Conservation (phyloP, 192 early-diverging fungal genomes). For the Physocladia obscura region DNA sequence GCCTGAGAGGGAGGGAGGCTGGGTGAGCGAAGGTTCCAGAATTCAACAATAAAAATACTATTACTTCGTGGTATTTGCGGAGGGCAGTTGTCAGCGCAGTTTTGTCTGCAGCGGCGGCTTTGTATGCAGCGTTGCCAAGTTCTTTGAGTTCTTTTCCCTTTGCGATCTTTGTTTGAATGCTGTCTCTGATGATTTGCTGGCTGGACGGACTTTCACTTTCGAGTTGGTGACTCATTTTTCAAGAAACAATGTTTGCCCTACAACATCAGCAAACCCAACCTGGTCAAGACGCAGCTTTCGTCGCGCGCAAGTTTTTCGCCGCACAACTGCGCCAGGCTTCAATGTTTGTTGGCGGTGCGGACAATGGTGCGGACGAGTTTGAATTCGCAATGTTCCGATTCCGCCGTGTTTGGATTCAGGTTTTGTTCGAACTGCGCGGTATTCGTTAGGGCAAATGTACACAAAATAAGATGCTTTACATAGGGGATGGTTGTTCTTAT, state of each 20-base stretch:
- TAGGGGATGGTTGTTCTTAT: background rate
- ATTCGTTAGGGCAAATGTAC: background rate
- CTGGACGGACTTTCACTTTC: background rate
- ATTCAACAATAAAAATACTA: background rate
- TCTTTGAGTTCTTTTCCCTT: slow-evolving; percentile 43
- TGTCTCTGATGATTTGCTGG: background rate
- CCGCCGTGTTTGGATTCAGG: slow-evolving; percentile 8
- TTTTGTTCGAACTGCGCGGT: background rate
- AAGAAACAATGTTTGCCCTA: background rate
- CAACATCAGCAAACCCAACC: background rate
- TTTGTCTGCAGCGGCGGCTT: slow-evolving; percentile 28
- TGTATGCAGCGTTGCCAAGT: slow-evolving; percentile 42
- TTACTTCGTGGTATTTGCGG: slow-evolving; percentile 15
- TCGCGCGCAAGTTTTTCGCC: slow-evolving; percentile 22
- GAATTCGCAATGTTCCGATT: background rate
- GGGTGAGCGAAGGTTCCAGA: no score
- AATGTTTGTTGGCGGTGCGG: background rate
- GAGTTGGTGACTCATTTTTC: background rate
- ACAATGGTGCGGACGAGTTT: background rate
- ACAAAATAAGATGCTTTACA: background rate
- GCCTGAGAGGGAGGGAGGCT: slow-evolving; percentile 21
- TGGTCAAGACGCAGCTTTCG: background rate
- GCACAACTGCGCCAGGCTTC: slow-evolving; percentile 10
- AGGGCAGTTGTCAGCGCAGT: slow-evolving; percentile 5
- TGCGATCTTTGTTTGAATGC: background rate